A percentile compares a stretch with the other conserved stretches of the same genome.
These are phyloP conservation scores for Saprolegnia diclina DNA, from an alignment of 352 stramenopile genomes.

Conservation along the genomic window DNA sequence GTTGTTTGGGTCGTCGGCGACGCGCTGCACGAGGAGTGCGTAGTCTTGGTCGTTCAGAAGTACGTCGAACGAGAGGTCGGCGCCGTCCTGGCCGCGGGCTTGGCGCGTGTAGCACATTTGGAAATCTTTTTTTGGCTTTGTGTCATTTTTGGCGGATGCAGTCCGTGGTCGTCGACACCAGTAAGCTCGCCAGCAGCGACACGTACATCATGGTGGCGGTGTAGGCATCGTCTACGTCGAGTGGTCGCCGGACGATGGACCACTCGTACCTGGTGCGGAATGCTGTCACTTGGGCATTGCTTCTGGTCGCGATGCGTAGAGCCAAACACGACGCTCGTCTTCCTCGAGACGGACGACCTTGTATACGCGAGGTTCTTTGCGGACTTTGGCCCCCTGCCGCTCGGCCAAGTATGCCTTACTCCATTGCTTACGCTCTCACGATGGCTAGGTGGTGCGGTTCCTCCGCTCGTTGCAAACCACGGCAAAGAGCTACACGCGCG, in stretches of 20 bases:
- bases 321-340: background rate
- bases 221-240: background rate
- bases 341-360: constrained; percentile 47
- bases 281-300: too few species aligned
- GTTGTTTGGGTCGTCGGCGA: background rate
- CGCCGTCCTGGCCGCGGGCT: background rate
- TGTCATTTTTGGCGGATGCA: background rate
- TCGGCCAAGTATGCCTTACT: constrained; percentile 54
- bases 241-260: background rate
- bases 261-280: background rate
- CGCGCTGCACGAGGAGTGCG: background rate
- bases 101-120: constrained; percentile 4
- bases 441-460: background rate
- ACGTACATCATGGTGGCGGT: too few species aligned
- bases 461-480: background rate
- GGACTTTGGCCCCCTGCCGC: constrained; percentile 95
- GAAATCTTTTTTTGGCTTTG: background rate
- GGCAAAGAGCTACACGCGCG: constrained; percentile 4
- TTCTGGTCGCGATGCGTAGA: too few species aligned
- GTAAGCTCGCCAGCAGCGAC: too few species aligned
- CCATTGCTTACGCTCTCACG: background rate
- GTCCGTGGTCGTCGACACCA: background rate
- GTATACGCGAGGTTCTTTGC: constrained; percentile 97
- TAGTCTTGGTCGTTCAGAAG: constrained; percentile 1
- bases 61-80: constrained; percentile 8